Conservation (phyloP, 768 basidiomycete genomes). For the Mycena metata region DNA sequence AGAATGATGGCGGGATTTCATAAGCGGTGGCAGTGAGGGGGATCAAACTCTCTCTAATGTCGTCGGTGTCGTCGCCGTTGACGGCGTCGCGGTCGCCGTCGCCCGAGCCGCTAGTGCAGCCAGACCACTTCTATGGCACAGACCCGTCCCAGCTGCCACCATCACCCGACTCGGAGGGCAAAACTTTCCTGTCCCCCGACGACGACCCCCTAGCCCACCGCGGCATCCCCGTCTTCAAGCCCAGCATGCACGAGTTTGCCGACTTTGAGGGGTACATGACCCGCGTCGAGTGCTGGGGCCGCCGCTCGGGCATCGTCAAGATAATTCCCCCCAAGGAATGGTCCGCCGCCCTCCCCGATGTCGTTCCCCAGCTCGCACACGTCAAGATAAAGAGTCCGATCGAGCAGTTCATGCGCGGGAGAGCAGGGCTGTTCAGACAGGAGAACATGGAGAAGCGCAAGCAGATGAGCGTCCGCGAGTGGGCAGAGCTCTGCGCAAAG, state of each 20-base stretch:
- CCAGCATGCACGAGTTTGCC: slow-evolving; percentile 90
- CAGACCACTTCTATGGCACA: slow-evolving; percentile 86
- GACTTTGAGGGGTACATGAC: slow-evolving; percentile 95
- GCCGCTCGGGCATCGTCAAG: slow-evolving; percentile 93
- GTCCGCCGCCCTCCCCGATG: slow-evolving; percentile 79
- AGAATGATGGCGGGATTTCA: too few relatives aligned
- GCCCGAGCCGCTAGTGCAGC: slow-evolving; percentile 67
- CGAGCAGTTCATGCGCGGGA: slow-evolving; percentile 92
- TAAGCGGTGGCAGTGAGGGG: too few relatives aligned
- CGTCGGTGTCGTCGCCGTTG: slow-evolving; percentile 49
- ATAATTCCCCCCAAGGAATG: slow-evolving; percentile 96
- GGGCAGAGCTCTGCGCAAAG: slow-evolving; percentile 81
- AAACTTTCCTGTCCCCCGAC: slow-evolving; percentile 79
- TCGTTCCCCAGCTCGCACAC: slow-evolving; percentile 75
- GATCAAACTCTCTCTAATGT: too few relatives aligned
- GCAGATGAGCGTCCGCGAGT: slow-evolving; percentile 88
- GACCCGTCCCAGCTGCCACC: slow-evolving; percentile 64
- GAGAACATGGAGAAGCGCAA: slow-evolving; percentile 92
- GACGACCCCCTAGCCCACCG: slow-evolving; percentile 86
- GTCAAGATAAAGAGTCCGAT: slow-evolving; percentile 92
- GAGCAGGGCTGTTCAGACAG: slow-evolving; percentile 88
- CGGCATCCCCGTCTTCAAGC: slow-evolving; percentile 97
- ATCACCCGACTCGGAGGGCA: slow-evolving; percentile 74
- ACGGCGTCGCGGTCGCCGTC: slow-evolving; percentile 69
- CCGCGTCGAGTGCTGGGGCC: slow-evolving; percentile 91